phyloP scores from a whole-genome alignment of 176 grass and related monocot species.

The Hordeum marinum region DNA sequence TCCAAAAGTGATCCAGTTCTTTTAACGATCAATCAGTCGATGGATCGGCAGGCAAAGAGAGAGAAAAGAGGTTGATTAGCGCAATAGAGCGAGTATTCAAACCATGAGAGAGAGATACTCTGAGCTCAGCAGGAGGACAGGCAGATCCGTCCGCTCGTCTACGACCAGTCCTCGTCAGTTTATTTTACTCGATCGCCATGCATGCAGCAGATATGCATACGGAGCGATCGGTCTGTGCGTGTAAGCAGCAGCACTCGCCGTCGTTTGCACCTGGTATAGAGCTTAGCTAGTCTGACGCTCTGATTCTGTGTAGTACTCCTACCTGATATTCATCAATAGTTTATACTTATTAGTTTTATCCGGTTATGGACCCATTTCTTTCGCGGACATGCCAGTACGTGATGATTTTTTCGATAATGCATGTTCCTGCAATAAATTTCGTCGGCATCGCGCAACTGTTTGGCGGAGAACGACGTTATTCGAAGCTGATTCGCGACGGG shows the following conservation, averaged over 20 bases:
- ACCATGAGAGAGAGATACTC: background rate
- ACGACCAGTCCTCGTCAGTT: background rate
- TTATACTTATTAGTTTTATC: too few species aligned
- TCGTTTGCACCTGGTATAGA: constrained; percentile 2
- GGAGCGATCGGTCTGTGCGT: background rate
- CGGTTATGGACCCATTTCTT: too few species aligned
- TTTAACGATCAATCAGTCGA: background rate
- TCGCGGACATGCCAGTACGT: background rate
- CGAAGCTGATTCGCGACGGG: background rate
- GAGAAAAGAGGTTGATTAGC: too few species aligned
- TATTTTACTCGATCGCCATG: background rate
- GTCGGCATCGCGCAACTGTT: background rate
- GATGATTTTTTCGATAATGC: background rate
- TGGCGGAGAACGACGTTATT: background rate
- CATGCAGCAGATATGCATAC: background rate
- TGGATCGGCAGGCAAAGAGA: background rate
- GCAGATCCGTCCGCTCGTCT: background rate
- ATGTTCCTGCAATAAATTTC: background rate
- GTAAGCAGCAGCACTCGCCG: background rate
- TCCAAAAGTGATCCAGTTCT: background rate
- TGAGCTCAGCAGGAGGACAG: background rate
- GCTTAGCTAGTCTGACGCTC: background rate
- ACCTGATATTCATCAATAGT: too few species aligned
- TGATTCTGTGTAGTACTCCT: too few species aligned
- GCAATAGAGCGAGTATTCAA: background rate